phyloP scores from a whole-genome alignment of 1,284 basidiomycete species.

The Trametes pubescens region DNA sequence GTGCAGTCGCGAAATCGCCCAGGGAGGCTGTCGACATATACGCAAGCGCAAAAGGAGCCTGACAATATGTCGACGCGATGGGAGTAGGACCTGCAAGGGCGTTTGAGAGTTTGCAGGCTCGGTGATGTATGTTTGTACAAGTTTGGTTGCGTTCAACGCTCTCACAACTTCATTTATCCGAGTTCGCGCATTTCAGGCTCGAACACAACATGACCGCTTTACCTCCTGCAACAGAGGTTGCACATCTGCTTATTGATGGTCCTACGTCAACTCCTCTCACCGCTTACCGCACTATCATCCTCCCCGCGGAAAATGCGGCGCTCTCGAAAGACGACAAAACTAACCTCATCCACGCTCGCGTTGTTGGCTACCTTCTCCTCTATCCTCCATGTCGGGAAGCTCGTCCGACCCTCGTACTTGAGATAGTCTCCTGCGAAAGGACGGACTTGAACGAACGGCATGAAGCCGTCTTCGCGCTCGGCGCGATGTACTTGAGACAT shows the following conservation, averaged over 20 bases:
- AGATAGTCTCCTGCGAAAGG: slow-evolving; percentile 1
- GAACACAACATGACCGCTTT: slow-evolving; percentile 11
- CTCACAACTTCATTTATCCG: too few relatives aligned
- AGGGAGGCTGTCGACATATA: too few relatives aligned
- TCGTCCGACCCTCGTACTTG: slow-evolving; percentile 3
- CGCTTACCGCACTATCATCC: slow-evolving; percentile 3
- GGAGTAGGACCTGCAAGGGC: too few relatives aligned
- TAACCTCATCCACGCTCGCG: slow-evolving; percentile 4
- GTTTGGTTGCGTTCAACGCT: too few relatives aligned
- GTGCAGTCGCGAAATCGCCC: too few relatives aligned
- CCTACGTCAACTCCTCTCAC: slow-evolving; percentile 7
- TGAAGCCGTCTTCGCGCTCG: slow-evolving; percentile 10
- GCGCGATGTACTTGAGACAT: slow-evolving; percentile 15
- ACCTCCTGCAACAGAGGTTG: slow-evolving; percentile 11
- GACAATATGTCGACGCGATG: too few relatives aligned
- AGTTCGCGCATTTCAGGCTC: too few relatives aligned
- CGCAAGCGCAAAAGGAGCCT: too few relatives aligned
- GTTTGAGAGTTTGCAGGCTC: too few relatives aligned
- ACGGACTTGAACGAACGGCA: background rate
- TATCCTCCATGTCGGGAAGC: slow-evolving; percentile 8
- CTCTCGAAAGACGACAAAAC: slow-evolving; percentile 12
- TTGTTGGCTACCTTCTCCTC: slow-evolving; percentile 15
- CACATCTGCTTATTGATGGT: slow-evolving; percentile 3
- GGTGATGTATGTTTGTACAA: too few relatives aligned
- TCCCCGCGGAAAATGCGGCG: slow-evolving; percentile 10